phyloP scores from a whole-genome alignment of 768 basidiomycete species.

The Termitomyces titanicus region DNA sequence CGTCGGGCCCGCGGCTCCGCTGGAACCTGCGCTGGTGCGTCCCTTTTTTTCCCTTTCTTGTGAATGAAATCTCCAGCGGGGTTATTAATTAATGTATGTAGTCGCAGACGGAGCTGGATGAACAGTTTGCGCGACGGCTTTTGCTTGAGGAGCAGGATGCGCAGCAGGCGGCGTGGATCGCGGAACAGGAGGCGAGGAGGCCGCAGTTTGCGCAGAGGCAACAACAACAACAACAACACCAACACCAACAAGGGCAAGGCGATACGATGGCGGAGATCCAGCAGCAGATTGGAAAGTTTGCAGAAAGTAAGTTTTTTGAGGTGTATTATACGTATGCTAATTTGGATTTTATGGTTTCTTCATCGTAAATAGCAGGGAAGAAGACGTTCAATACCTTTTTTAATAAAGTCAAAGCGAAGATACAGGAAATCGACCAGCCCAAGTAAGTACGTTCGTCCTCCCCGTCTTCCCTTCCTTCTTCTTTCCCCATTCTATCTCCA shows the following conservation, averaged over 20 bases:
- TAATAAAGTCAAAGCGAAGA: slow-evolving; percentile 79
- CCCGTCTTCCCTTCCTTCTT: too few species aligned
- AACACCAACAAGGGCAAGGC: neutral
- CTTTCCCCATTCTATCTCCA: neutral
- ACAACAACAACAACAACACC: slow-evolving; percentile 14
- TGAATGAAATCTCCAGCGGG: too few species aligned
- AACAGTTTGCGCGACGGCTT: slow-evolving; percentile 71
- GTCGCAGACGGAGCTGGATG: slow-evolving; percentile 73
- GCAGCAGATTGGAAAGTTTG: slow-evolving; percentile 71
- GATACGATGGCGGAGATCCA: slow-evolving; percentile 67
- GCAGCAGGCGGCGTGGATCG: slow-evolving; percentile 33
- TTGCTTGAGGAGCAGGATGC: slow-evolving; percentile 57
- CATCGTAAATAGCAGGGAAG: slow-evolving; percentile 74
- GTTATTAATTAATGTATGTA: slow-evolving; percentile 11
- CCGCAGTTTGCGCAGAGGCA: slow-evolving; percentile 3
- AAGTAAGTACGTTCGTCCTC: slow-evolving; percentile 21
- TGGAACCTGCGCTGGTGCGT: neutral
- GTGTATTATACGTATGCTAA: neutral
- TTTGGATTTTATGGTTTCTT: too few species aligned
- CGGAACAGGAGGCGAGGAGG: slow-evolving; percentile 18
- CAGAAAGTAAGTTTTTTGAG: slow-evolving; percentile 72
- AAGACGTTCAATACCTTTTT: slow-evolving; percentile 71
- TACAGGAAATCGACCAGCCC: slow-evolving; percentile 72
- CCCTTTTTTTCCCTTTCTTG: too few species aligned
- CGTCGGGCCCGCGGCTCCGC: slow-evolving; percentile 18